Base-by-base conservation (phyloP, 148 eudicot genomes). In the Polygonum maritimum region DNA sequence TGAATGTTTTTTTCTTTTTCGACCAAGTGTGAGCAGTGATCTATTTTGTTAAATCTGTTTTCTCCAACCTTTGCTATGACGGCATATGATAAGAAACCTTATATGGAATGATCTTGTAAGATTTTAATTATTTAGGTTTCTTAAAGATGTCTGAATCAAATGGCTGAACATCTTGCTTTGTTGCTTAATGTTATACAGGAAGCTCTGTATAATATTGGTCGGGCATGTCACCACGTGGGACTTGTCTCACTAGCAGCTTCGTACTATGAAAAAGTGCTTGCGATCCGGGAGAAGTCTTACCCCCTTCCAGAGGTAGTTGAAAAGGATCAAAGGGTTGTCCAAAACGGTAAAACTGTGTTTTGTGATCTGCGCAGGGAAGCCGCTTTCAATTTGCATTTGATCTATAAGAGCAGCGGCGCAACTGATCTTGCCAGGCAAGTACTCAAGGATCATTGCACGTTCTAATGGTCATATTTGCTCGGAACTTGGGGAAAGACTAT, bases 331-430 rank as follows among this genome's bases (percentile, higher is more conserved):
- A 87, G 81, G 75, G 49, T 38, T 7, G 38, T 36, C 16, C 73
- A 76, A 49, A 75, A 73, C 74, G 85, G 19, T 19, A 85, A 81
- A 60, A 85, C 86, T 4, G 91, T 92, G 21, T 86, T 85, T 69
- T 91, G 98, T 78, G 90, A 91, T 80, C 93, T 94, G 44, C 87
- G 94, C 40, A 84, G 97, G 81, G 98, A 94, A 84, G 98, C 97
- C 13, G 97, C 98, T 39, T 88, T 84, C 78, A 94, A 94, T 80
- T 77, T 94, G 80, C 98, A 91, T 76, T 78, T 91, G 80, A 94
- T 94, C 47, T 94, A 94, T 80, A 89, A 88, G 80, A 88, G 77
- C 33, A 91, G 97, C 41, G 97, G 97, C 51, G 89, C 97, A 0
- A 18, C 80, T 78, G 94, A 90, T 85, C 95, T 94, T 75, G 97